Evolutionary conservation across 2,329 filamentous ascomycete species (phyloP), one percentile per base, ranked within the genome.

Genomic region (Cytospora schulzeri): DNA sequence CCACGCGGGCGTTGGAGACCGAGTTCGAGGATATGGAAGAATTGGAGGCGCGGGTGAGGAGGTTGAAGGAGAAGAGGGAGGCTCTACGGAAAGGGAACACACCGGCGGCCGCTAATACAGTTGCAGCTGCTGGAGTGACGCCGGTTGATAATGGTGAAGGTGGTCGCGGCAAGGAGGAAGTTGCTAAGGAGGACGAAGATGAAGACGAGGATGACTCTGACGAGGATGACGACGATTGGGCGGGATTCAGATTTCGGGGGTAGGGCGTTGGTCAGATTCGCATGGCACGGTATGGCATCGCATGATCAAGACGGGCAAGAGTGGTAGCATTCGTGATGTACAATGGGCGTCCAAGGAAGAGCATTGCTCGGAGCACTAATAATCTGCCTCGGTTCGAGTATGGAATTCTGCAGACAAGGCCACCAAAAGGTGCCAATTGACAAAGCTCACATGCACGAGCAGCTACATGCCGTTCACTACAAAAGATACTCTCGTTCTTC

Each of bases 21-120:
- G 91, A 94, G 74, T 90, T 94, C 69, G 91, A 92, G 64, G 88
- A 93, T 73, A 94, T 94, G 91, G 88, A 91, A 72, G 85, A 88
- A 72, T 81, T 94, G 54, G 91, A 94, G 74, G 85, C 86, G 59
- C 84, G 91, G 8, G 89, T 94, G 15, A 81, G 82, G 65, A 83
- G 81, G 66, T 76, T 94, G 61, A 89, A 91, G 73, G 87, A 91
- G 72, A 87, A 86, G 74, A 81, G 91, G 55, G 91, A 93, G 72
- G 86, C 87, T 62, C 73, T 93, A 67, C 81, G 86, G 54, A 71
- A 79, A 70, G 70, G 80, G 67, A 68, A 74, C 71, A 57, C 68
- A 69, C 38, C 69, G 38, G 69, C 66, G n/a, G 57, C 65, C 11
- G 45, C 60, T 41, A 57, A 22, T 41, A 62, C 33, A 51, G 26